Base-by-base conservation (phyloP, 2,329 filamentous ascomycete species). In the Ophiostoma fasciatum region DNA sequence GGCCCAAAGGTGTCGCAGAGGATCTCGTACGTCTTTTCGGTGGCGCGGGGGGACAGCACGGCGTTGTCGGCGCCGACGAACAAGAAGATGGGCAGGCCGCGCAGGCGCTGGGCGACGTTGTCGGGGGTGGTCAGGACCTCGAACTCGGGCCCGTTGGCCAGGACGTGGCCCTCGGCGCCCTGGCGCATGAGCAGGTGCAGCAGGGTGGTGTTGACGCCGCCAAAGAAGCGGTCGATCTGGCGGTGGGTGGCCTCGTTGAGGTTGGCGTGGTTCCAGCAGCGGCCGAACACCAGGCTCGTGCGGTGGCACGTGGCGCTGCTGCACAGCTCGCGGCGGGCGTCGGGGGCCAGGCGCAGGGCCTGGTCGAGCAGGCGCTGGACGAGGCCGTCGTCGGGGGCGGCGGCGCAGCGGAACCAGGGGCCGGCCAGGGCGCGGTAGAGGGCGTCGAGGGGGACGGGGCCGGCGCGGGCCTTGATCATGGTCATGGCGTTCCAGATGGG, bases 171-270 rank as follows among this genome's bases (percentile, higher is more conserved):
- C 6, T 58, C 51, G 41, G 46, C 49, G 6, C 73, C 74, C 56
- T 70, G 66, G 25, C 55, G 56, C 62, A 74, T 74, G 10, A 78
- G 61, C 39, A 74, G 56, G 25, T 62, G 50, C 33, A 77, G 58
- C 41, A 68, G 54, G 1, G 59, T 62, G 68, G 76, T 76, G 50
- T 68, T 71, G 36, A 73, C 65, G 36, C 74, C 74, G 45, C 68
- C 68, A 38, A 79, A 69, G 53, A 77, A 72, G 22, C 65, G 62
- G 49, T 72, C 64, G 31, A 77, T 65, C 47, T 74, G 66, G 1
- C 63, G 56, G 52, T 79, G 75, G 3, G 75, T 80, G 4, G 66
- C 71, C 54, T 71, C 69, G 54, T 78, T 78, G 21, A 79, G 62
- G 50, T 79, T 78, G 4, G 46, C 50, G 51, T 80, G 75, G 47